Base-by-base conservation (phyloP, 2,329 filamentous ascomycete species). In the Cladosporium sp. region DNA sequence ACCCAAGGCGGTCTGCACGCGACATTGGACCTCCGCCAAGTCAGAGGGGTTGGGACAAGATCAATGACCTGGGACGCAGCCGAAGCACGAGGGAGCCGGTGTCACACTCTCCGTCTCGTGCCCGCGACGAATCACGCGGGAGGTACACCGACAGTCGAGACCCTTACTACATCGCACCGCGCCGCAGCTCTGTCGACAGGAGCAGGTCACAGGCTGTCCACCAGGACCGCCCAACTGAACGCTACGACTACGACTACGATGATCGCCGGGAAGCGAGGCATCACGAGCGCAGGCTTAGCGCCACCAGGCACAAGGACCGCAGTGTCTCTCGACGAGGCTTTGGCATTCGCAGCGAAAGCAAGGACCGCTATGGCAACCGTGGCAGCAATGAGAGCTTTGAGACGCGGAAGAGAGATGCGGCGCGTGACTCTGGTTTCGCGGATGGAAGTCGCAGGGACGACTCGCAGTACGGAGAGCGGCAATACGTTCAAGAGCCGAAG, bases 11-110 rank as follows among this genome's bases (percentile, higher is more conserved):
- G 33, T 61, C 66, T 55, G 46, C 61, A 42, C 61, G 71, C 66
- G 59, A 69, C 43, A 43, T 72, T 13, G 68, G 69, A 9, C 86
- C 85, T 2, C 86, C 87, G 9, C 84, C 84, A 4, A 81, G 83
- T 4, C 87, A 82, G 3, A 76, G 85, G 59, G 86, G 84, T 0
- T 82, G 89, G 58, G 86, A 89, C 60, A 86, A 82, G 68, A 80
- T 87, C 57, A 80, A 80, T 59, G 73, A 78, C 13, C 51, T 68
- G 6, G 65, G 74, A 28, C 70, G 77, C 5, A 68, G 69, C 0
- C 66, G 70, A 41, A 74, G 76, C 46, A 70, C 76, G 63, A 73
- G 78, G 13, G 68, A 77, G 11, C 49, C 54, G 31, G 53, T 60
- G 10, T 50, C 54, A 18, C 58, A 52, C 38, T 61, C 65, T 34